phyloP scores from a whole-genome alignment of 2,329 filamentous ascomycete species.

The Fusarium praegraminearum region DNA sequence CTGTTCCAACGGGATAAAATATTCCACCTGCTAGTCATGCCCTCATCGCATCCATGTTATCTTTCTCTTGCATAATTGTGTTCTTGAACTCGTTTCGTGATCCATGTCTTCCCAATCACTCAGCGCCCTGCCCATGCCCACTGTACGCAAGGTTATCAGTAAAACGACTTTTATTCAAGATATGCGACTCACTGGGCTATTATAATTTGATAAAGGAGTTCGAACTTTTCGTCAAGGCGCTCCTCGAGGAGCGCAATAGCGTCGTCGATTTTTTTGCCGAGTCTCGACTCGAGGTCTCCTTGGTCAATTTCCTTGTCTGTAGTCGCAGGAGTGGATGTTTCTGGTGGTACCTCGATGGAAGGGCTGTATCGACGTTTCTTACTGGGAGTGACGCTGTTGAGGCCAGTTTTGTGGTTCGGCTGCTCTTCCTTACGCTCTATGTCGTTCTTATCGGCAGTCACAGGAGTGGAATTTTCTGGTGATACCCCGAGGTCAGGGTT shows the following conservation, averaged over 20 bases:
- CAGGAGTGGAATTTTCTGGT: too few species aligned
- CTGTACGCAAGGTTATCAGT: not conserved
- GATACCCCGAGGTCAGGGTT: too few species aligned
- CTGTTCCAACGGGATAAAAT: not conserved
- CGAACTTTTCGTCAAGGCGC: not conserved
- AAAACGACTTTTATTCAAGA: too few species aligned
- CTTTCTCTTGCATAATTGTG: not conserved
- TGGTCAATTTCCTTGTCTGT: not conserved
- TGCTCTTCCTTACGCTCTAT: too few species aligned
- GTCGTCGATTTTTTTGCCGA: not conserved
- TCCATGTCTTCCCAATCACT: not conserved
- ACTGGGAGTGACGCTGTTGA: accelerated
- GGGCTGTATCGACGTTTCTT: too few species aligned
- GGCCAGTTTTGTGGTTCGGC: too few species aligned
- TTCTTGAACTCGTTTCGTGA: not conserved
- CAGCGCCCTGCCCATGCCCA: not conserved
- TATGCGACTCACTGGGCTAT: not conserved
- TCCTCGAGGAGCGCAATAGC: not conserved
- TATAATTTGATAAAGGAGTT: not conserved
- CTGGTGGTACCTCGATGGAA: too few species aligned
- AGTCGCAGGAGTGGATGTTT: not conserved
- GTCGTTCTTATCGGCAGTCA: too few species aligned
- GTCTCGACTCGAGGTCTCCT: not conserved
- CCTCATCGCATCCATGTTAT: not conserved
- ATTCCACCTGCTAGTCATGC: too few species aligned